Evolutionary conservation across 805 yeast species (phyloP).

Genomic region (Metschnikowia picachoensis): DNA sequence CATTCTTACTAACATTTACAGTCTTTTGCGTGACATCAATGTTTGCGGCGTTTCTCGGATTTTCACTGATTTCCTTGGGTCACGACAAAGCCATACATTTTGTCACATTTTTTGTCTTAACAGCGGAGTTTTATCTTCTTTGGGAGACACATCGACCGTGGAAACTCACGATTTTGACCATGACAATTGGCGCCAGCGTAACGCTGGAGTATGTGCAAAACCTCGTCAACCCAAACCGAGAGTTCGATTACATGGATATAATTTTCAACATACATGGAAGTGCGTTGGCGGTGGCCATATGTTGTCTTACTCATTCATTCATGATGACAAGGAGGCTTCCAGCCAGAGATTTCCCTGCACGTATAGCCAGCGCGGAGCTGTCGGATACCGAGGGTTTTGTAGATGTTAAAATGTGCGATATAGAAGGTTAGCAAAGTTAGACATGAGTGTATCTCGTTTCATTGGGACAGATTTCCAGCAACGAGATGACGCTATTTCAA

Average conservation of each 20-base stretch:
- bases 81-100: constrained; percentile 55
- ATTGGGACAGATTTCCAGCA: too few relatives aligned
- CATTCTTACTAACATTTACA: constrained; percentile 12
- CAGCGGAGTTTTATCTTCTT: constrained; percentile 46
- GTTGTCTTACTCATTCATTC: constrained; percentile 7
- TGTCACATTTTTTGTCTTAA: constrained; percentile 41
- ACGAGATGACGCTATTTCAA: too few relatives aligned
- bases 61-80: constrained; percentile 42
- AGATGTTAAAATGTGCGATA: constrained; percentile 20
- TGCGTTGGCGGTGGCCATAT: constrained; percentile 21
- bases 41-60: constrained; percentile 46
- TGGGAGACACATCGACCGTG: constrained; percentile 30
- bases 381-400: constrained; percentile 20
- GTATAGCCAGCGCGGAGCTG: neutral
- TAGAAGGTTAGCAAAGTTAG: neutral
- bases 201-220: constrained; percentile 52
- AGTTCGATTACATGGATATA: constrained; percentile 50
- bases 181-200: constrained; percentile 46
- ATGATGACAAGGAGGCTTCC: constrained; percentile 1
- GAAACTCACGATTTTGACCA: constrained; percentile 31
- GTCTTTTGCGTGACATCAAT: constrained; percentile 26
- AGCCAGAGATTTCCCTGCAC: neutral
- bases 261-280: constrained; percentile 31
- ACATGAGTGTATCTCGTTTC: too few relatives aligned
- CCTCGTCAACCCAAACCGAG: constrained; percentile 41